Evolutionary conservation across 2,329 filamentous ascomycete species (phyloP).

Genomic region (Aspergillus vadensis): DNA sequence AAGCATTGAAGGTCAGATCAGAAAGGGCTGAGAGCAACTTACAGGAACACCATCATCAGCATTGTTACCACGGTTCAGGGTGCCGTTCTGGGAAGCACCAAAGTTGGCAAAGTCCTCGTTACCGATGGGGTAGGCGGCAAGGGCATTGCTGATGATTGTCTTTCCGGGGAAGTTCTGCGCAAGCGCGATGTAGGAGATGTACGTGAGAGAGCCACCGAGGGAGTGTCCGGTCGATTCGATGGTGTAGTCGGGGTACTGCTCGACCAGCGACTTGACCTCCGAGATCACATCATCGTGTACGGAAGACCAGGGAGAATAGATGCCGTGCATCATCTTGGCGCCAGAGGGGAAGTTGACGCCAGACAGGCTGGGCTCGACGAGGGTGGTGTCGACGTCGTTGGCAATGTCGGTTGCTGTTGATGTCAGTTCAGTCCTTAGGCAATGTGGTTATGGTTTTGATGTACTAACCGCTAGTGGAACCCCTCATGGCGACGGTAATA

Average conservation of each 20-base stretch:
- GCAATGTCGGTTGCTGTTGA: slow-evolving; percentile 22
- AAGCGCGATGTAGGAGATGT: slow-evolving; percentile 35
- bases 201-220: slow-evolving; percentile 35
- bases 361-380: slow-evolving; percentile 28
- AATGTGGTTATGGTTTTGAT: no score
- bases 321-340: slow-evolving; percentile 31
- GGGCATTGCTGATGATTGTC: slow-evolving; percentile 32
- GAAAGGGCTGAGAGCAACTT: neutral
- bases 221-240: slow-evolving; percentile 36
- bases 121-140: slow-evolving; percentile 38
- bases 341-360: slow-evolving; percentile 32
- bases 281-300: slow-evolving; percentile 33
- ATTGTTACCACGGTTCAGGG: slow-evolving; percentile 33
- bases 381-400: slow-evolving; percentile 30
- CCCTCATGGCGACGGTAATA: slow-evolving; percentile 34
- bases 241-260: slow-evolving; percentile 31
- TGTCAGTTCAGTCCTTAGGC: neutral
- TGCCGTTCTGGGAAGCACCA: slow-evolving; percentile 26
- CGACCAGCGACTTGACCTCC: slow-evolving; percentile 29
- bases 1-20: neutral
- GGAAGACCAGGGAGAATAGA: slow-evolving; percentile 31
- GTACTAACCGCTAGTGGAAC: slow-evolving; percentile 30
- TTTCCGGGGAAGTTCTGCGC: slow-evolving; percentile 34
- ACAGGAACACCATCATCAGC: slow-evolving; percentile 31
- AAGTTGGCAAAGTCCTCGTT: slow-evolving; percentile 30